Evolutionary conservation across 768 basidiomycete species (phyloP).

Genomic region (Leucocoprinus sp.): DNA sequence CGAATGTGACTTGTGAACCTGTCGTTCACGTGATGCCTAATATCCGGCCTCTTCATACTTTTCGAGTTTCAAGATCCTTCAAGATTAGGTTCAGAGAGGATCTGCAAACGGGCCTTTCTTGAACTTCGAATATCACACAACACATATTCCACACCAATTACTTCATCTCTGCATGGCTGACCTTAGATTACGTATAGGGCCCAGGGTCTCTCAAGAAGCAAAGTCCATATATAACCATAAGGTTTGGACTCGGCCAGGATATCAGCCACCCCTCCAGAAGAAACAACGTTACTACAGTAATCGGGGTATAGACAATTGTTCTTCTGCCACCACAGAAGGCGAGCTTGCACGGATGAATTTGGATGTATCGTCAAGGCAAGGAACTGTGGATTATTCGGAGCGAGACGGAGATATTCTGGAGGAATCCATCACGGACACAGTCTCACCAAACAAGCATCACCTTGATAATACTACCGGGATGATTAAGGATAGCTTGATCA

Average conservation of each 20-base stretch:
- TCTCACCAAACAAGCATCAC: slow-evolving; percentile 2
- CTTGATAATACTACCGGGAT: not conserved
- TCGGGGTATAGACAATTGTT: not conserved
- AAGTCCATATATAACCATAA: slow-evolving; percentile 12
- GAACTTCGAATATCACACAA: too few relatives aligned
- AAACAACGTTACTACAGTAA: not conserved
- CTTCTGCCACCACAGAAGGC: not conserved
- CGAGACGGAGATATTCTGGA: not conserved
- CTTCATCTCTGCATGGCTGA: slow-evolving; percentile 15
- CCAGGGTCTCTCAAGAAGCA: slow-evolving; percentile 4
- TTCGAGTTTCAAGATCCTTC: too few relatives aligned
- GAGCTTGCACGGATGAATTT: slow-evolving; percentile 2
- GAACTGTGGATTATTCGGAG: not conserved
- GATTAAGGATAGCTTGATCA: not conserved
- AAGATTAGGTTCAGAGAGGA: too few relatives aligned
- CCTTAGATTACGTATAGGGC: slow-evolving; percentile 16
- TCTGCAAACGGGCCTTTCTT: too few relatives aligned
- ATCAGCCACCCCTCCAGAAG: not conserved
- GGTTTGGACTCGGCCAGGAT: slow-evolving; percentile 17
- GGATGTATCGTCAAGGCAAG: not conserved
- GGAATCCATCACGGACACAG: not conserved
- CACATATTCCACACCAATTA: too few relatives aligned
- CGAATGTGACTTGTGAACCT: not conserved
- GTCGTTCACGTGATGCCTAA: slow-evolving; percentile 1
- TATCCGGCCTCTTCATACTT: too few relatives aligned